Conservation (phyloP, 345 rosid genomes). For the Hirschfeldia incana region DNA sequence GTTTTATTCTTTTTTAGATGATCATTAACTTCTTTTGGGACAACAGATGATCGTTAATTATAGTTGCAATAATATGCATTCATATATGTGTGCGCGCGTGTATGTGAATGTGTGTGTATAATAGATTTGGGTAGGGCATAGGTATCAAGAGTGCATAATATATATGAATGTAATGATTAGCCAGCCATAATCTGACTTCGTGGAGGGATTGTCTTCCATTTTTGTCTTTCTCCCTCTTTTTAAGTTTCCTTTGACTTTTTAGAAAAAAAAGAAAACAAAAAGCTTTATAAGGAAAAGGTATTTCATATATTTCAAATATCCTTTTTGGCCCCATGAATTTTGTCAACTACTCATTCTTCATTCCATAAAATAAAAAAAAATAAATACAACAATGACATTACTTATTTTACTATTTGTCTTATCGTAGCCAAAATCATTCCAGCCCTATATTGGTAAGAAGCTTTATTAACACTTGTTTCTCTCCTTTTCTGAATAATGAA, state of each 20-base stretch:
- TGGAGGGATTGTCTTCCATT: slow-evolving; percentile 40
- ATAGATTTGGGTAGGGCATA: slow-evolving; percentile 39
- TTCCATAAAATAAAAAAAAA: not conserved
- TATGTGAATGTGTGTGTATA: slow-evolving; percentile 19
- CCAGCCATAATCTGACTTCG: slow-evolving; percentile 46
- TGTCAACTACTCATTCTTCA: slow-evolving; percentile 18
- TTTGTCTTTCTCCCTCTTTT: slow-evolving; percentile 37
- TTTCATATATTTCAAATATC: slow-evolving; percentile 8
- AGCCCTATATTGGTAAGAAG: not conserved
- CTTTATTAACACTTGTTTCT: not conserved
- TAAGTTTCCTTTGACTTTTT: slow-evolving; percentile 42
- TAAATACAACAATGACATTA: not conserved
- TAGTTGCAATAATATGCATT: slow-evolving; percentile 17
- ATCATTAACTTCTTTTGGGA: slow-evolving; percentile 4
- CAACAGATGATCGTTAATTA: slow-evolving; percentile 10
- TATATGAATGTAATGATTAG: slow-evolving; percentile 40
- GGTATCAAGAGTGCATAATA: slow-evolving; percentile 33
- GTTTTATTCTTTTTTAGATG: slow-evolving; percentile 12
- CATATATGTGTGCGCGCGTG: not conserved
- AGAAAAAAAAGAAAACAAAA: slow-evolving; percentile 26
- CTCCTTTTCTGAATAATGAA: not conserved
- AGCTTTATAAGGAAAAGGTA: slow-evolving; percentile 21
- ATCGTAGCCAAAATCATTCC: no score
- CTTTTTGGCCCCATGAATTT: not conserved
- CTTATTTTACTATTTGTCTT: not conserved